These are phyloP conservation scores for Cystobasidiopsis lactophilus DNA, from an alignment of 768 basidiomycete genomes.

Conservation along the genomic window DNA sequence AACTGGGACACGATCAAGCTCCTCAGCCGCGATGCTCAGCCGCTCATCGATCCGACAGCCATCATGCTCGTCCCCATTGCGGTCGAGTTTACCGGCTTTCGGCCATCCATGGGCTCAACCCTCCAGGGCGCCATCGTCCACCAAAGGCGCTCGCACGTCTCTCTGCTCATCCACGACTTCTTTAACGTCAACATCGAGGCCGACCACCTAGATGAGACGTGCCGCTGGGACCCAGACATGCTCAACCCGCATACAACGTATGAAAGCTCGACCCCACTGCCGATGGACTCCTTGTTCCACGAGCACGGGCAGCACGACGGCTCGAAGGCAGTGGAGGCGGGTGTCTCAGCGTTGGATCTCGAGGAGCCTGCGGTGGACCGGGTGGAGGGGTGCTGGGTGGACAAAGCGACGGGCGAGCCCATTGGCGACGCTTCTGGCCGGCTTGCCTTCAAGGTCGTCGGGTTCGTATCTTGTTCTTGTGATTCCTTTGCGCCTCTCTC, in stretches of 20 bases:
- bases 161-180: conserved; percentile 29
- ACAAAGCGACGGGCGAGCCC: conserved; percentile 23
- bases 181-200: conserved; percentile 31
- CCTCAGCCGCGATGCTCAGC: conserved; percentile 21
- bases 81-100: conserved; percentile 27
- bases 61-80: conserved; percentile 25
- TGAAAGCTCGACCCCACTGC: too few relatives aligned
- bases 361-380: conserved; percentile 27
- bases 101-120: conserved; percentile 24
- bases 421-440: conserved; percentile 25
- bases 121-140: conserved; percentile 26
- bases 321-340: neutral
- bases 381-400: conserved; percentile 29
- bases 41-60: conserved; percentile 14
- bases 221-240: conserved; percentile 23
- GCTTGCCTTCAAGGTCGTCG: conserved; percentile 37
- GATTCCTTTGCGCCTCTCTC: neutral
- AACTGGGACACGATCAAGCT: conserved; percentile 17
- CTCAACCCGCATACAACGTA: conserved; percentile 7
- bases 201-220: too few relatives aligned
- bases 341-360: neutral
- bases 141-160: conserved; percentile 28
- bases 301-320: neutral
- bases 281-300: neutral
- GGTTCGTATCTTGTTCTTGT: conserved; percentile 19